Evolutionary conservation across 805 yeast species (phyloP), one percentile per base, ranked within the genome.

Genomic region (Millerago galiae): DNA sequence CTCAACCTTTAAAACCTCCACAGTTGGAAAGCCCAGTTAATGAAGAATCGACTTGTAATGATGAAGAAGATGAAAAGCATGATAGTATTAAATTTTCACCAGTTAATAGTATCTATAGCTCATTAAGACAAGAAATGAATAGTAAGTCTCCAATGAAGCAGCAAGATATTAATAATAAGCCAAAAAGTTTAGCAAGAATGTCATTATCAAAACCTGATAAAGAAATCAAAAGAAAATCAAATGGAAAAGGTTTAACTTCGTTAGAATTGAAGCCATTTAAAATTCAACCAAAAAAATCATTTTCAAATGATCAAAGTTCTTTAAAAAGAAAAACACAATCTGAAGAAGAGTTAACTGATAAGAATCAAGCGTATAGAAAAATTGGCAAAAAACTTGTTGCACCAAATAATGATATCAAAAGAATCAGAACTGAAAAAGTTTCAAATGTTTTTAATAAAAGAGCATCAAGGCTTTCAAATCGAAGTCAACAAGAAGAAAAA

Each of bases 101-200:
- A 11, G 60, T 56, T 12, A 53, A 51, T 35, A 56, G 59, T 21
- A 48, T 55, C 9, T 57, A 56, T 42, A 58, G 59, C 2, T 43
- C 48, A 7, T 28, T 57, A 32, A 53, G 59, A 44, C 40, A 35
- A 12, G 54, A 57, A 31, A 44, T 57, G 58, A 54, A 53, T 28
- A 45, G 44, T 6, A 34, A 38, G 12, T 45, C 54, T 5, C 50
- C 52, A 10, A 31, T 27, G 24, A 26, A 37, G 11, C 25, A 4
- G n/a, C 29, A 24, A 17, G 44, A 41, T 7, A 15, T 35, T 18
- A 37, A 38, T 7, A 4, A 34, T 5, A 44, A 41, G 21, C 49
- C 53, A 13, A 47, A 44, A 9, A 52, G 50, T 26, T 41, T 57
- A 14, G 46, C 59, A 2, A 46, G 59, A 37, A 45, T 48, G 18